Evolutionary conservation across 1,284 basidiomycete species (phyloP).

Genomic region (Pyrrhoderma lamaoense): DNA sequence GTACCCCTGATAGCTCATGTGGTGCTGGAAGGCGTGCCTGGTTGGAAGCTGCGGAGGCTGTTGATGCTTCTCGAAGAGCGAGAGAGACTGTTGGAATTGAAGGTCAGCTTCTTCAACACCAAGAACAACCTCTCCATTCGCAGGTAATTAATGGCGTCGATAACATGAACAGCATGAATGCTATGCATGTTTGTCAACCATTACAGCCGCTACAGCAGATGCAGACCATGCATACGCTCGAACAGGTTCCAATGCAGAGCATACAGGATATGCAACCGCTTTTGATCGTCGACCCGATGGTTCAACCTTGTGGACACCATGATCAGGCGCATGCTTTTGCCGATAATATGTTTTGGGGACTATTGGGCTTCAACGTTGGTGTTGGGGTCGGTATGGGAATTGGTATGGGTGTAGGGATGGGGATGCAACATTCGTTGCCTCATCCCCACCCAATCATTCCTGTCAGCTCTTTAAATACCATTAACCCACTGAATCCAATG

Average conservation of each 20-base stretch:
- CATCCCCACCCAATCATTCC: no score
- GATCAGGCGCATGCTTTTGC: neutral
- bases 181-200: neutral
- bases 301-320: no score
- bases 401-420: conserved; percentile 2
- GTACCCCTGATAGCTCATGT: neutral
- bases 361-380: conserved; percentile 5
- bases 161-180: no score
- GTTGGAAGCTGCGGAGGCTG: conserved; percentile 1
- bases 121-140: no score
- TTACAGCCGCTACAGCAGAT: neutral
- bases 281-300: neutral
- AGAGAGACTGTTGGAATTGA: neutral
- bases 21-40: conserved; percentile 2
- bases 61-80: neutral
- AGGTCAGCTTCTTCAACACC: neutral
- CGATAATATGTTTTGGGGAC: conserved; percentile 8
- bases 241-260: neutral
- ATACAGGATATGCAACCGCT: neutral
- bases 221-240: neutral
- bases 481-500: neutral
- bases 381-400: conserved; percentile 5
- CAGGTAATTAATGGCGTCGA: no score
- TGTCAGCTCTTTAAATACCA: no score
- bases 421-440: neutral